A percentile compares a stretch with the other conserved stretches of the same genome.
Evolutionary conservation across 768 basidiomycete species (phyloP).

Genomic region (Kwoniella pini): DNA sequence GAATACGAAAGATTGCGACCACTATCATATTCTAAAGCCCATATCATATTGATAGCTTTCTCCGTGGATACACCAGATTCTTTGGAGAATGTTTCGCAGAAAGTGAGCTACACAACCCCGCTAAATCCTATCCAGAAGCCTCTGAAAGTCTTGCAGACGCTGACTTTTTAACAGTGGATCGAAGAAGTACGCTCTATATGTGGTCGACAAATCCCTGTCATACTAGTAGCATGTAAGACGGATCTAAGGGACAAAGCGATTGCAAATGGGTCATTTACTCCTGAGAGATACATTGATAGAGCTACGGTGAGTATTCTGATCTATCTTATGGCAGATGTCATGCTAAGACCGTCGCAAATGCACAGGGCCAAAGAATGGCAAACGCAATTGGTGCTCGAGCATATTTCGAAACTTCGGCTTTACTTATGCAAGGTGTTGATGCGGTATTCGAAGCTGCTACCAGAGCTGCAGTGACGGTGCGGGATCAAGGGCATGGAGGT

Average conservation of each 20-base stretch:
- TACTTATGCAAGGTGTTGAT: constrained; percentile 62
- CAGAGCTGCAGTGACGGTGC: constrained; percentile 91
- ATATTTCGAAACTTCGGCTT: constrained; percentile 91
- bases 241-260: constrained; percentile 68
- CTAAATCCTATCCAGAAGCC: no score
- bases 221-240: constrained; percentile 94
- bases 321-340: no score
- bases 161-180: constrained; percentile 74
- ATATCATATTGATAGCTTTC: constrained; percentile 97
- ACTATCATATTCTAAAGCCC: constrained; percentile 96
- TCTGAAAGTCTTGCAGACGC: neutral
- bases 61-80: constrained; percentile 95
- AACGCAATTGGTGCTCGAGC: constrained; percentile 81
- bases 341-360: no score
- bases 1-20: constrained; percentile 98
- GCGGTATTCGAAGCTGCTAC: constrained; percentile 98
- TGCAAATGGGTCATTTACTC: constrained; percentile 39
- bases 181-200: constrained; percentile 98
- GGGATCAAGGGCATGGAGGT: constrained; percentile 60
- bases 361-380: constrained; percentile 78
- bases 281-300: constrained; percentile 51
- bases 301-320: constrained; percentile 50
- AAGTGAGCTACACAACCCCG: no score
- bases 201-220: constrained; percentile 84
- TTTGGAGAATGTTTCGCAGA: constrained; percentile 89